These are phyloP conservation scores for Pestalotiopsis sp. DNA, from an alignment of 2,329 filamentous ascomycete genomes.

Conservation along the genomic window DNA sequence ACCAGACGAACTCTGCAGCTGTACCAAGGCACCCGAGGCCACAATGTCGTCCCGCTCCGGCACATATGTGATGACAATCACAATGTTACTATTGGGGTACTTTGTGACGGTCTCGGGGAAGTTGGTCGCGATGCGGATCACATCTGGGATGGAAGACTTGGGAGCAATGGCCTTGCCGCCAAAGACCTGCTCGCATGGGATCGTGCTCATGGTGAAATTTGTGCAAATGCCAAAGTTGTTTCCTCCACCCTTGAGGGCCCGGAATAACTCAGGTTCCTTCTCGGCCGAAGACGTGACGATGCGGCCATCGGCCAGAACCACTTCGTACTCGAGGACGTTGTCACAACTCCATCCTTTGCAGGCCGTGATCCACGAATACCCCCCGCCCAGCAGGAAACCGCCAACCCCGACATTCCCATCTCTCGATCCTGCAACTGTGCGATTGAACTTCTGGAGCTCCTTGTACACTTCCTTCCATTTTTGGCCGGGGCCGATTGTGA, in stretches of 20 bases:
- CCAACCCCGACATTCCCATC: conserved; percentile 17
- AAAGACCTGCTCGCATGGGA: conserved; percentile 17
- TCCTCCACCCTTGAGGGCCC: conserved; percentile 43
- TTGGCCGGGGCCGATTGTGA: neutral
- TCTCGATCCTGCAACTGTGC: neutral
- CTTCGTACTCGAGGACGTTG: conserved; percentile 8
- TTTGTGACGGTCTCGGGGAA: conserved; percentile 14
- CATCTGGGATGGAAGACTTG: conserved; percentile 6
- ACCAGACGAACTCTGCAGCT: conserved; percentile 15
- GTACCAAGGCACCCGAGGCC: conserved; percentile 14
- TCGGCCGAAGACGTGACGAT: neutral
- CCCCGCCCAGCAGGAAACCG: conserved; percentile 18
- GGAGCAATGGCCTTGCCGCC: conserved; percentile 21
- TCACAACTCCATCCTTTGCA: conserved; percentile 7
- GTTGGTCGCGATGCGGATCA: conserved; percentile 15
- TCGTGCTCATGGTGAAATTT: conserved; percentile 27
- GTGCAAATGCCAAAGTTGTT: conserved; percentile 30
- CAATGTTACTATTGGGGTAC: conserved; percentile 18
- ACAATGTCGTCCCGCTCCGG: conserved; percentile 17
- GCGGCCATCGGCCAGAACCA: conserved; percentile 2
- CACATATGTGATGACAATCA: conserved; percentile 19
- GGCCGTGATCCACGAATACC: conserved; percentile 15
- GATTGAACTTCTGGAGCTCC: neutral
- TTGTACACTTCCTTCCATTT: neutral
- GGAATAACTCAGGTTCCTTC: conserved; percentile 35